Conservation (phyloP, 176 grass and related monocot genomes). For the Musa beccarii region DNA sequence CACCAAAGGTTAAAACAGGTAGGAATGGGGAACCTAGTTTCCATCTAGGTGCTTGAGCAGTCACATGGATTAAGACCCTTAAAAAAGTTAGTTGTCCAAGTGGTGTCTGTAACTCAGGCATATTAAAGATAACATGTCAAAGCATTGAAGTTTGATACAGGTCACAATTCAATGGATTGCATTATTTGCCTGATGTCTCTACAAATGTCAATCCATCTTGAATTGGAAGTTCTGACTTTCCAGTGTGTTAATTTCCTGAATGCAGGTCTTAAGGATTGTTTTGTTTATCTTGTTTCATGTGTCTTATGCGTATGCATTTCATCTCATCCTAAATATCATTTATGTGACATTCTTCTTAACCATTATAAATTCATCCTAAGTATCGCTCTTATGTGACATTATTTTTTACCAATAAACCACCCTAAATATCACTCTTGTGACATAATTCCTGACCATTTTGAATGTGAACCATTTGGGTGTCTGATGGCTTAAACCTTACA, state of each 20-base stretch:
- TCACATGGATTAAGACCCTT: not conserved
- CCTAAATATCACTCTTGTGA: not conserved
- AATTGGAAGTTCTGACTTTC: not conserved
- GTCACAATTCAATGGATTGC: not conserved
- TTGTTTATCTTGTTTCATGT: not conserved
- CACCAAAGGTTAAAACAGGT: not conserved
- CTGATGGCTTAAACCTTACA: conserved; percentile 24
- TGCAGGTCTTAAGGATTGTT: not conserved
- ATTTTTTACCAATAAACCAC: too few relatives aligned
- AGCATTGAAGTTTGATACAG: not conserved
- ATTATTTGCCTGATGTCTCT: not conserved
- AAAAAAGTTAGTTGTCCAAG: not conserved
- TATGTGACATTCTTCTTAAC: too few relatives aligned
- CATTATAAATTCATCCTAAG: too few relatives aligned
- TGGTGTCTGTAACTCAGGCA: not conserved
- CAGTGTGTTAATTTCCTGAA: not conserved
- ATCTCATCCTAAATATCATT: too few relatives aligned
- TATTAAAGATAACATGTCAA: not conserved
- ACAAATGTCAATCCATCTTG: not conserved
- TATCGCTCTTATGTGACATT: too few relatives aligned
- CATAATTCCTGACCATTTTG: not conserved
- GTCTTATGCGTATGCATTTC: not conserved
- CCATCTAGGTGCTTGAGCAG: not conserved
- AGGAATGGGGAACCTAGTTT: too few relatives aligned
- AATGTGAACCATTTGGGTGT: not conserved